Conservation (phyloP, 345 rosid genomes). For the Sapria himalayana region DNA sequence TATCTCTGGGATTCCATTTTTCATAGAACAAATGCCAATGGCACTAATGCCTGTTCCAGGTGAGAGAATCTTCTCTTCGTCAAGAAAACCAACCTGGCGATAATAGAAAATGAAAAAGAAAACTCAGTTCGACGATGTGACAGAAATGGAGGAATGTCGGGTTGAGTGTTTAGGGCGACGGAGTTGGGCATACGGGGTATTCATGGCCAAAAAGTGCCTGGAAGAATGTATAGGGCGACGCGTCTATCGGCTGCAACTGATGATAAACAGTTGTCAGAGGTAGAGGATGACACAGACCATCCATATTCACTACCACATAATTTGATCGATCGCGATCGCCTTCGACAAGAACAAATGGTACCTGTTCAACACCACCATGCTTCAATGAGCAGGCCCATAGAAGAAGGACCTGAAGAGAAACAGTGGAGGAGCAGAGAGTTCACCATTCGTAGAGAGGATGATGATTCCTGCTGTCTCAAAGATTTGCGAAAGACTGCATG, state of each 20-base stretch:
- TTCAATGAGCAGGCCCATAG: neutral
- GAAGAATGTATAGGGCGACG: slow-evolving; percentile 64
- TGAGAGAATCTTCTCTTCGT: slow-evolving; percentile 86
- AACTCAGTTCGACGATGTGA: too few relatives aligned
- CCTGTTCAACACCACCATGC: slow-evolving; percentile 29
- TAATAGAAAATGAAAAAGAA: neutral
- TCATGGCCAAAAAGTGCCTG: slow-evolving; percentile 65
- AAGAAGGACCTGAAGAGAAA: slow-evolving; percentile 1
- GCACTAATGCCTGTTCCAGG: slow-evolving; percentile 47
- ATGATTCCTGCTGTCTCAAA: slow-evolving; percentile 40
- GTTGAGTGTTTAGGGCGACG: too few relatives aligned
- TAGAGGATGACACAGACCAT: slow-evolving; percentile 47
- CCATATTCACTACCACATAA: slow-evolving; percentile 50
- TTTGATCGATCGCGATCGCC: slow-evolving; percentile 21
- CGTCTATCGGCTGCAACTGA: slow-evolving; percentile 46
- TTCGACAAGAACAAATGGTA: slow-evolving; percentile 65
- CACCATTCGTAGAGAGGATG: slow-evolving; percentile 37
- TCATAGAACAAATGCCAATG: slow-evolving; percentile 38
- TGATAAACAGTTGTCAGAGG: slow-evolving; percentile 75
- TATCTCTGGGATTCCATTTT: slow-evolving; percentile 54
- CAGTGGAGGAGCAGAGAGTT: slow-evolving; percentile 4
- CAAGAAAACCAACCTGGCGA: slow-evolving; percentile 65
- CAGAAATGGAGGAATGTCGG: too few relatives aligned
- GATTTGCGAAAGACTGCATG: slow-evolving; percentile 50
- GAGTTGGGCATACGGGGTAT: slow-evolving; percentile 23